Evolutionary conservation across 371 early-diverging fungal genomes (phyloP), one percentile per base, ranked within the genome.

Genomic region (Zopfochytrium polystomum): DNA sequence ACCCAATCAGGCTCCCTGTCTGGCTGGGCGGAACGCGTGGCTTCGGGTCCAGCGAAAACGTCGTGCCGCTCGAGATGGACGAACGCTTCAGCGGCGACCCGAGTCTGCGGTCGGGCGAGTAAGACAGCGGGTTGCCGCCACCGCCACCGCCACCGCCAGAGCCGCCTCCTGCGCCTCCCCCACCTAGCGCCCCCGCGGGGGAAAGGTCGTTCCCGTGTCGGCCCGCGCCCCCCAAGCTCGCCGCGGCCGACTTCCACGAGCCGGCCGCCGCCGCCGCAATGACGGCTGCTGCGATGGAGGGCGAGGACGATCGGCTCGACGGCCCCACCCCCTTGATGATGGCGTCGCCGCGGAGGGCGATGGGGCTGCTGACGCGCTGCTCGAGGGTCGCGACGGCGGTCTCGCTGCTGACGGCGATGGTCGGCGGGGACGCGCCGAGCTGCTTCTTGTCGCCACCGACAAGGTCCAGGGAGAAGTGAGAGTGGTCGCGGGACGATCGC

Each of bases 231-330:
- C n/a, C n/a, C n/a, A n/a, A n/a, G n/a, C n/a, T n/a, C n/a, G n/a
- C n/a, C 42, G 42, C 42, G 42, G n/a, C 42, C 13, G 42, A 11
- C n/a, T 42, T 42, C 42, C n/a, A 23, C 7, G 48, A 22, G 7
- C 48, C 48, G 7, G 27, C 23, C 9, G 48, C 48, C 7, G 48
- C 48, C 7, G 48, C 48, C 9, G 48, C 48, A 23, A 48, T 26
- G 27, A 48, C 48, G 7, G 48, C 48, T 23, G 48, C 48, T 22
- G 48, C 48, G 48, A 48, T 23, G 22, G 48, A 48, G 23, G 7
- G 7, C 38, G 38, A 38, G 18, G 38, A 38, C 38, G 38, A 11
- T 38, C 11, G 18, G 18, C n/a, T n/a, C n/a, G n/a, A 38, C 7
- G 18, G 38, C 7, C 38, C 18, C 18, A 11, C 38, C 38, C 11